Conservation (phyloP, 2,329 filamentous ascomycete species). For the Emydomyces testavorans region DNA sequence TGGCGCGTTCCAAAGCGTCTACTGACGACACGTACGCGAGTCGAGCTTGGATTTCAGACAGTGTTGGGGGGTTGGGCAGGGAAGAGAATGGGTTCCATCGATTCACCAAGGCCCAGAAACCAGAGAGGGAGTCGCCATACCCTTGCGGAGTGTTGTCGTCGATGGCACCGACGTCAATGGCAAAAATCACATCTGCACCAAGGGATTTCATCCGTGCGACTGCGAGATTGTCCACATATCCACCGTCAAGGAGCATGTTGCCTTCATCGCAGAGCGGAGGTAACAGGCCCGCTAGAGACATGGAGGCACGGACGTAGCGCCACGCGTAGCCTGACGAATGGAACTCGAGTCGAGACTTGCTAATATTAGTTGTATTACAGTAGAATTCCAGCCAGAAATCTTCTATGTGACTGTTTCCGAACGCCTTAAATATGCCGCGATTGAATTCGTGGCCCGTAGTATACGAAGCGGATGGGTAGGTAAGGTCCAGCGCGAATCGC, state of each 20-base stretch:
- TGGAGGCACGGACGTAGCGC: slow-evolving; percentile 91
- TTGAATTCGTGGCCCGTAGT: slow-evolving; percentile 99
- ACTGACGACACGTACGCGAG: slow-evolving; percentile 91
- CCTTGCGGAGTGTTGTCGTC: slow-evolving; percentile 85
- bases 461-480: slow-evolving; percentile 91
- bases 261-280: slow-evolving; percentile 95
- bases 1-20: slow-evolving; percentile 86
- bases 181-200: slow-evolving; percentile 88
- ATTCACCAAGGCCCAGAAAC: slow-evolving; percentile 89
- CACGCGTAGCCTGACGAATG: slow-evolving; percentile 95
- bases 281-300: slow-evolving; percentile 86
- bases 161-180: slow-evolving; percentile 82
- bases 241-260: slow-evolving; percentile 89
- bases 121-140: slow-evolving; percentile 88
- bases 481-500: slow-evolving; percentile 93
- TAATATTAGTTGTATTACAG: slow-evolving; percentile 99
- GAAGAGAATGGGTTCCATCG: slow-evolving; percentile 92
- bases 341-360: slow-evolving; percentile 79
- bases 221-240: slow-evolving; percentile 93
- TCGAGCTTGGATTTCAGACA: slow-evolving; percentile 90
- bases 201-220: slow-evolving; percentile 95
- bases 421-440: slow-evolving; percentile 95
- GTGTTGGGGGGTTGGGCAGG: slow-evolving; percentile 80
- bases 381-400: slow-evolving; percentile 99
- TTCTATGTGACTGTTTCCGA: slow-evolving; percentile 92